Evolutionary conservation across 257 asterid species (phyloP).

Genomic region (Paulownia fortunei): DNA sequence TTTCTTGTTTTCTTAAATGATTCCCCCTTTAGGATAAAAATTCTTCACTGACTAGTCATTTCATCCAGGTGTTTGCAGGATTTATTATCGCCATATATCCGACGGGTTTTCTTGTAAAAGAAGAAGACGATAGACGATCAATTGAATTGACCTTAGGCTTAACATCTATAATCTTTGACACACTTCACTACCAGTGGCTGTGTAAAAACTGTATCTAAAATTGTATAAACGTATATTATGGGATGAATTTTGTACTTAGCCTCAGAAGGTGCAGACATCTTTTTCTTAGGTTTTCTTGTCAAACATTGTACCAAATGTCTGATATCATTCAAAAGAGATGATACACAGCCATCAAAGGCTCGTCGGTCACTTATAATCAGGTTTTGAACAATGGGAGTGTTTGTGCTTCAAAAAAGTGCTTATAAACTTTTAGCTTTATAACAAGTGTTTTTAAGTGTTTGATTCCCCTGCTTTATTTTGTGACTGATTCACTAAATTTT

Average conservation of each 20-base stretch:
- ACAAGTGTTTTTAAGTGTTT: too few relatives aligned
- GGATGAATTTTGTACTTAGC: background rate
- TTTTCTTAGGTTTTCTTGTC: background rate
- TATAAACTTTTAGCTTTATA: too few relatives aligned
- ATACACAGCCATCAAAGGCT: too few relatives aligned
- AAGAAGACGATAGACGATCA: constrained; percentile 35
- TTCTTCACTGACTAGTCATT: background rate
- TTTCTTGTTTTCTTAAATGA: background rate
- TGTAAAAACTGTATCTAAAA: background rate
- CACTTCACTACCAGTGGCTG: background rate
- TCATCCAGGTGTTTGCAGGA: constrained; percentile 76
- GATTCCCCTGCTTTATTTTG: too few relatives aligned
- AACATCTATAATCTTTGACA: background rate
- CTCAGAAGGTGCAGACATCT: background rate
- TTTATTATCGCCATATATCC: constrained; percentile 63
- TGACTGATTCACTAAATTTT: too few relatives aligned
- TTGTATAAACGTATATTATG: background rate
- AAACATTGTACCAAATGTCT: too few relatives aligned
- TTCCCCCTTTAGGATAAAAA: background rate
- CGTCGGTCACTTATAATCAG: too few relatives aligned
- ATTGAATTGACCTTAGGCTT: constrained; percentile 15
- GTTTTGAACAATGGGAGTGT: too few relatives aligned
- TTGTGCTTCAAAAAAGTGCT: too few relatives aligned
- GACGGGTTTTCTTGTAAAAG: constrained; percentile 52
- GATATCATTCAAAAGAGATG: too few relatives aligned